Percentiles rank a stretch among this genome's conserved stretches.
These are phyloP conservation scores for Apiospora hydei DNA, from an alignment of 2,329 filamentous ascomycete genomes.

Conservation along the genomic window DNA sequence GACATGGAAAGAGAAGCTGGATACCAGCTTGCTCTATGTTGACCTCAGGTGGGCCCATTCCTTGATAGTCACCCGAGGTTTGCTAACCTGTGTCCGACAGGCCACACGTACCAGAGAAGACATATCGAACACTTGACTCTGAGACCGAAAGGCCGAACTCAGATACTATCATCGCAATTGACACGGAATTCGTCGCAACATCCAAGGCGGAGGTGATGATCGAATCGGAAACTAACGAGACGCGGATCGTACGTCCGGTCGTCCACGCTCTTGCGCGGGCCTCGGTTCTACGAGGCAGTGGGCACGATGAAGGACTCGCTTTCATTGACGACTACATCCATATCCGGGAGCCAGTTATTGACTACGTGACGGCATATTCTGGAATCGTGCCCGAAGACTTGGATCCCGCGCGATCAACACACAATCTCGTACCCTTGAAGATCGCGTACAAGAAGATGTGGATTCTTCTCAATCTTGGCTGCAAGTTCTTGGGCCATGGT, in stretches of 20 bases:
- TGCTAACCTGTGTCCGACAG: constrained; percentile 38
- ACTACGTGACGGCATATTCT: constrained; percentile 94
- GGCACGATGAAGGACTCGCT: constrained; percentile 78
- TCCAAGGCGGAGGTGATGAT: constrained; percentile 95
- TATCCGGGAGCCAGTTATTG: constrained; percentile 88
- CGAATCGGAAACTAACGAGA: constrained; percentile 87
- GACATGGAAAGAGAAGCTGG: constrained; percentile 83
- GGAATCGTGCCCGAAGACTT: constrained; percentile 88
- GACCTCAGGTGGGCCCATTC: constrained; percentile 60
- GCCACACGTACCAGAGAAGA: constrained; percentile 54
- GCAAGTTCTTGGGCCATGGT: constrained; percentile 92
- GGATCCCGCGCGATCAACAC: constrained; percentile 74
- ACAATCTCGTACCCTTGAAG: constrained; percentile 87
- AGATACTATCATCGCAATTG: constrained; percentile 83
- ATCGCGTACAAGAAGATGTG: constrained; percentile 97
- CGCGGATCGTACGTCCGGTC: constrained; percentile 86
- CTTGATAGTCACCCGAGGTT: background rate
- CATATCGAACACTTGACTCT: constrained; percentile 65
- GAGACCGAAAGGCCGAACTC: constrained; percentile 71
- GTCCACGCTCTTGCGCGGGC: constrained; percentile 92
- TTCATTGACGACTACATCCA: constrained; percentile 98
- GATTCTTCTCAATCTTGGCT: constrained; percentile 93
- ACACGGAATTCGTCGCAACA: constrained; percentile 95
- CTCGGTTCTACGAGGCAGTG: constrained; percentile 84
- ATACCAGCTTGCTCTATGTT: constrained; percentile 84